These are phyloP conservation scores for Micromonas commoda DNA, from an alignment of 139 green algal species.

Conservation along the genomic window DNA sequence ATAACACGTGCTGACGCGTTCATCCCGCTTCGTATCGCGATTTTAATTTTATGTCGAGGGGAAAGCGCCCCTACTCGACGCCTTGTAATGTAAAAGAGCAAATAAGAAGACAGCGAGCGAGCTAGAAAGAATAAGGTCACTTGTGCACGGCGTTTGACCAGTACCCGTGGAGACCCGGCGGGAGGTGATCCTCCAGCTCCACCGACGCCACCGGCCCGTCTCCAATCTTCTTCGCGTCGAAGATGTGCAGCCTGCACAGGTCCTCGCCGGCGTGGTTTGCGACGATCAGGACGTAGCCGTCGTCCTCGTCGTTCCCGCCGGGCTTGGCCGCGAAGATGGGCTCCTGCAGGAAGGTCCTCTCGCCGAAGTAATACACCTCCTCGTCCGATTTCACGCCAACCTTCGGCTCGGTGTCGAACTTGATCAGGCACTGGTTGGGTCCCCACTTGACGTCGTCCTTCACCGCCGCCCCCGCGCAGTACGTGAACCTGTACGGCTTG, in stretches of 20 bases:
- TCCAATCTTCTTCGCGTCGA: conserved; percentile 23
- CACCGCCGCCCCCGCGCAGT: neutral
- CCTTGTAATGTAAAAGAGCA: neutral
- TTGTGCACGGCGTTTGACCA: neutral
- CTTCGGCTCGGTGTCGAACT: neutral
- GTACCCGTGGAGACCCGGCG: conserved; percentile 4
- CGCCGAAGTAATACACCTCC: conserved; percentile 15
- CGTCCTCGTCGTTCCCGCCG: neutral
- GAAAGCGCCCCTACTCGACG: neutral
- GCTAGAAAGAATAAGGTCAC: neutral
- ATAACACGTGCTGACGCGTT: neutral
- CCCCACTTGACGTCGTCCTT: conserved; percentile 17
- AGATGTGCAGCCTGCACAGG: neutral
- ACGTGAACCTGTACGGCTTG: neutral
- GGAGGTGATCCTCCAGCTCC: conserved; percentile 6
- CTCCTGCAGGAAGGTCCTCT: conserved; percentile 20
- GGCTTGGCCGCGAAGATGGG: conserved; percentile 11
- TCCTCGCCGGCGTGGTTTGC: conserved; percentile 20
- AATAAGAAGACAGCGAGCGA: neutral
- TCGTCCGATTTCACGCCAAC: neutral
- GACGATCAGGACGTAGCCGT: conserved; percentile 19
- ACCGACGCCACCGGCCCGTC: conserved; percentile 1
- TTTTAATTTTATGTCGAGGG: neutral
- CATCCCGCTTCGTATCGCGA: neutral
- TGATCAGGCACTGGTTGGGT: conserved; percentile 29